Percentiles rank a stretch among this genome's conserved stretches.
Conservation (phyloP, 2,329 filamentous ascomycete genomes). For the Nothophoma quercina region DNA sequence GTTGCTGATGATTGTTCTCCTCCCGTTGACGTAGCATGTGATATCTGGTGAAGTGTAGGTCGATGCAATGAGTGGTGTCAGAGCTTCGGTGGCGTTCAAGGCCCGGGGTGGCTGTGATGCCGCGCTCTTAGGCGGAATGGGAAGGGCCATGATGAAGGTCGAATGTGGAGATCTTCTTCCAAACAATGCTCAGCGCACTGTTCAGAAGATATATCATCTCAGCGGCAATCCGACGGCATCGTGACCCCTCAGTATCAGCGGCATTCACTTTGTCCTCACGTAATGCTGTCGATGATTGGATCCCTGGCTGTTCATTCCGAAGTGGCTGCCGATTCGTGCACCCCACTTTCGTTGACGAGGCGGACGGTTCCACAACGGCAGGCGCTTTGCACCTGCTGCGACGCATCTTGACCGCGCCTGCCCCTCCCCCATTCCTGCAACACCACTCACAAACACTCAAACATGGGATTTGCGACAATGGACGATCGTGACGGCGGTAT, state of each 20-base stretch:
- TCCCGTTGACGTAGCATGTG: conserved; percentile 91
- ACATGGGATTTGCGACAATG: conserved; percentile 27
- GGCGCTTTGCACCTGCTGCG: conserved; percentile 8
- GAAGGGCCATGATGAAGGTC: conserved; percentile 37
- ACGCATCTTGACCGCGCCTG: conserved; percentile 11
- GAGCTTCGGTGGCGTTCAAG: conserved; percentile 48
- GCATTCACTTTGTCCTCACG: conserved; percentile 23
- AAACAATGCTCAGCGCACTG: background rate
- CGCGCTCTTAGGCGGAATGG: conserved; percentile 38
- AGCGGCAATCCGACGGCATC: conserved; percentile 3
- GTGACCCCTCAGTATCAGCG: conserved; percentile 27
- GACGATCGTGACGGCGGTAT: conserved; percentile 4
- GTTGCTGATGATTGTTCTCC: conserved; percentile 80
- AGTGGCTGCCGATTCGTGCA: conserved; percentile 1
- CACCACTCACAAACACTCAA: conserved; percentile 29
- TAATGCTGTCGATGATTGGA: conserved; percentile 36
- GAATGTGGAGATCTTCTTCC: background rate
- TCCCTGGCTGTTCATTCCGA: conserved; percentile 1
- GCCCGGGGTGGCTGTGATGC: conserved; percentile 37
- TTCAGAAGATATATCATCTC: conserved; percentile 6
- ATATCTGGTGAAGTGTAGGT: conserved; percentile 79
- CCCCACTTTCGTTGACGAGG: conserved; percentile 6
- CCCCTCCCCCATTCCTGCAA: conserved; percentile 40
- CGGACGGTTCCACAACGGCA: conserved; percentile 4
- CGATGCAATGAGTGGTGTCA: conserved; percentile 71